phyloP scores from a whole-genome alignment of 345 rosid species.

The sweet orange (Citrus sinensis) region DNA sequence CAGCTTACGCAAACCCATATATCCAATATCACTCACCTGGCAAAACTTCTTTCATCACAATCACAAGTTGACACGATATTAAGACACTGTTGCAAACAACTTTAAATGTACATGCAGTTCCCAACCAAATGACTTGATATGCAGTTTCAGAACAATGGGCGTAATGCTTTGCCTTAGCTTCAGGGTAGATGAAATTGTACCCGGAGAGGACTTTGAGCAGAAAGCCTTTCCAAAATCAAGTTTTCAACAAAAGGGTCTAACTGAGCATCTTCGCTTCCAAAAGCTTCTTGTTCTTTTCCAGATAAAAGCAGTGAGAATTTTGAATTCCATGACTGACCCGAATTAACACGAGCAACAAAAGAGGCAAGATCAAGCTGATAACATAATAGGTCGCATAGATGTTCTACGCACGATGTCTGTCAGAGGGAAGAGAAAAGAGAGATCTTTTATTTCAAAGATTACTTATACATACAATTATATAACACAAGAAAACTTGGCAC shows the following conservation, averaged over 20 bases:
- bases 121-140: neutral
- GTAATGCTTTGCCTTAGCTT: neutral
- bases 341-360: slow-evolving; percentile 81
- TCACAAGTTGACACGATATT: neutral
- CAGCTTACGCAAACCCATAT: neutral
- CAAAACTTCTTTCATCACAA: neutral
- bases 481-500: neutral
- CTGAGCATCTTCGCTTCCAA: slow-evolving; percentile 43
- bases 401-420: slow-evolving; percentile 84
- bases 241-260: slow-evolving; percentile 87
- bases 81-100: neutral
- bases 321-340: slow-evolving; percentile 80
- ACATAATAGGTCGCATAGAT: slow-evolving; percentile 81
- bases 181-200: slow-evolving; percentile 35
- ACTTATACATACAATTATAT: neutral
- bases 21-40: neutral
- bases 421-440: slow-evolving; percentile 6
- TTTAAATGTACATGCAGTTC: neutral
- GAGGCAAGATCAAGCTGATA: slow-evolving; percentile 87
- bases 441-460: neutral
- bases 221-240: slow-evolving; percentile 90
- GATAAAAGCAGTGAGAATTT: slow-evolving; percentile 63
- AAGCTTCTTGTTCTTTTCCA: slow-evolving; percentile 40
- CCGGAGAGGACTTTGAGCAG: slow-evolving; percentile 92
- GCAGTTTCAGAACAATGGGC: neutral